Percentiles rank a stretch among this genome's conserved stretches.
These are phyloP conservation scores for Calonectria leucothoes DNA, from an alignment of 2,329 filamentous ascomycete species.

Conservation along the genomic window DNA sequence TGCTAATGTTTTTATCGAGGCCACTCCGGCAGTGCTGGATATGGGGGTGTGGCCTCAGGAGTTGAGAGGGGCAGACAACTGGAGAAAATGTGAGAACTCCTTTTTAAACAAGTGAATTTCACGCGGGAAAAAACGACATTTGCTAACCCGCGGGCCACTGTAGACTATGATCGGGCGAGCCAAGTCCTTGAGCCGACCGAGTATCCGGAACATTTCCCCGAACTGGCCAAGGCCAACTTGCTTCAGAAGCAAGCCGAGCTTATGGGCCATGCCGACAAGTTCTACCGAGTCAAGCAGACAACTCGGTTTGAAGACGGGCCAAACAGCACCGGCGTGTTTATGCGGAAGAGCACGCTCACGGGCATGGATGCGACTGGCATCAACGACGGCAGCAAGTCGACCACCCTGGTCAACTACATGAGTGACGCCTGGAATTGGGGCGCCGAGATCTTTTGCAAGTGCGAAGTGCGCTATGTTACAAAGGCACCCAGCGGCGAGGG, in stretches of 20 bases:
- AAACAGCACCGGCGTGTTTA: constrained; percentile 72
- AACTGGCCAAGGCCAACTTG: constrained; percentile 66
- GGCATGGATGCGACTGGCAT: constrained; percentile 73
- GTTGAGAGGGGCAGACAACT: constrained; percentile 58
- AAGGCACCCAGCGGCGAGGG: constrained; percentile 63
- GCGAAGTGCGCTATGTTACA: constrained; percentile 72
- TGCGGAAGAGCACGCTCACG: constrained; percentile 69
- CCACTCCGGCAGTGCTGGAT: constrained; percentile 64
- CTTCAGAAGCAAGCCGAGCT: constrained; percentile 67
- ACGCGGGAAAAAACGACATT: neutral
- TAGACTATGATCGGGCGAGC: constrained; percentile 68
- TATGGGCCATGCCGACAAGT: constrained; percentile 63
- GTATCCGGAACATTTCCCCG: constrained; percentile 69
- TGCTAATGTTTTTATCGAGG: constrained; percentile 73
- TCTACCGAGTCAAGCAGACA: constrained; percentile 68
- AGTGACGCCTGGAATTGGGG: constrained; percentile 79
- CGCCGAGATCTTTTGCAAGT: constrained; percentile 77
- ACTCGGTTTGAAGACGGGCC: constrained; percentile 71
- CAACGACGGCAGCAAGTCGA: constrained; percentile 76
- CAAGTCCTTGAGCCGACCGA: constrained; percentile 67
- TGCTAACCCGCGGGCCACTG: neutral
- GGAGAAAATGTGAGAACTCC: constrained; percentile 55
- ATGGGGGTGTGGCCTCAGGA: constrained; percentile 70
- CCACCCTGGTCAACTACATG: constrained; percentile 74
- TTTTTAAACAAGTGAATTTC: neutral